Evolutionary conservation across 1,284 basidiomycete genomes (phyloP), one percentile per base, ranked within the genome.

Genomic region (Ganoderma meredithae): DNA sequence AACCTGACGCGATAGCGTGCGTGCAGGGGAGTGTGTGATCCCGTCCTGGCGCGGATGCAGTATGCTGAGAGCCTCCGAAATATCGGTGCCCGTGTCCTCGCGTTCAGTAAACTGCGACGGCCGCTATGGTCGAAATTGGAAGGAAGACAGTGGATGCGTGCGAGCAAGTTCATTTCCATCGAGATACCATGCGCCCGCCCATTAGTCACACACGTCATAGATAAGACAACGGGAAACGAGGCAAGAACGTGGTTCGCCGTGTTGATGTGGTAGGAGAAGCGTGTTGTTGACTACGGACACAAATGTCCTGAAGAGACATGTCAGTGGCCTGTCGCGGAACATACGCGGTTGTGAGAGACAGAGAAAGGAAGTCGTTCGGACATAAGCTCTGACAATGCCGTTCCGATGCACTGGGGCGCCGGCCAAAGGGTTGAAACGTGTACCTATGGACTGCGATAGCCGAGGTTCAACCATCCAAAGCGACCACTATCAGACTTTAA

Each of bases 201-300:
- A 22, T 6, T 27, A 13, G 19, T 33, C 41, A 49, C 47, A 27
- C 56, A 62, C 65, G 67, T 68, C 67, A 68, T 53, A 68, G 67
- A 68, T 68, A 68, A 68, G 67, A 22, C 40, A 25, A 43, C 12
- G 39, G 36, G 10, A 15, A 53, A 40, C 36, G 62, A 49, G 27
- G 60, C 17, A 47, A 43, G 25, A 39, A 53, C 31, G 47, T 63
- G 52, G 33, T 31, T 22, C 27, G 17, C 52, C 13, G 25, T 33
- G 22, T 7, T 27, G 27, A 55, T 55, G 52, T 55, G 52, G 52
- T 15, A 6, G 9, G 17, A 17, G 27, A 19, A 55, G 27, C 52
- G 7, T 15, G 31, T 27, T 27, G 22, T 27, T 15, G 27, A 55
- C 5, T 27, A 31, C 10, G 7, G 5, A 13, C 6, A 25, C 52